These are phyloP conservation scores for Magnolia kwangsiensis DNA, from an alignment of 164 flowering plant species.

Conservation along the genomic window DNA sequence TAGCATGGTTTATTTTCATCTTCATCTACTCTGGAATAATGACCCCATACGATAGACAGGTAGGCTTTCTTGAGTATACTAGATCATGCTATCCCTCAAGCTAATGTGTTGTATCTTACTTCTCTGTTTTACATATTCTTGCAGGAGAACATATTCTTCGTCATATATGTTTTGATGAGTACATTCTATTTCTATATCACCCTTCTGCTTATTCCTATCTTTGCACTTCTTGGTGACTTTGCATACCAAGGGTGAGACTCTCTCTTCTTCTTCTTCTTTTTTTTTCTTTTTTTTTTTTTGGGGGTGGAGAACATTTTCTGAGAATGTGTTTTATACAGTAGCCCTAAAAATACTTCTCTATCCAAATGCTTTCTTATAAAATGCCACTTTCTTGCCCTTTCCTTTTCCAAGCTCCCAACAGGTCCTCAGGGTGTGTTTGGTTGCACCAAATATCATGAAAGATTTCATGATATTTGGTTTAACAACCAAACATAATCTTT, in stretches of 20 bases:
- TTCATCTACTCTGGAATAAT: constrained; percentile 70
- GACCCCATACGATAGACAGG: constrained; percentile 57
- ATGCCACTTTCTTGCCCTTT: no score
- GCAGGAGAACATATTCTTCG: constrained; percentile 79
- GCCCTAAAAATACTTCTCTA: no score
- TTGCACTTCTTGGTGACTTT: constrained; percentile 81
- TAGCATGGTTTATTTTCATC: constrained; percentile 83
- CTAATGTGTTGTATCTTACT: constrained; percentile 5
- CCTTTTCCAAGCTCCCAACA: no score
- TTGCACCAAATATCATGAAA: no score
- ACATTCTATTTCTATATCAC: constrained; percentile 75
- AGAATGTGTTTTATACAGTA: no score
- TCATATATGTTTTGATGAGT: constrained; percentile 81
- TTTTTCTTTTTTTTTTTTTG: no score
- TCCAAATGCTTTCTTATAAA: no score
- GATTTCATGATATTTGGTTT: no score
- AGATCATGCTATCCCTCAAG: background rate
- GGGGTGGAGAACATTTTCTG: background rate
- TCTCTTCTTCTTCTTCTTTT: no score
- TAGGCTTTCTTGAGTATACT: constrained; percentile 21
- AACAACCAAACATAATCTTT: no score
- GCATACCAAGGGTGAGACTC: constrained; percentile 73
- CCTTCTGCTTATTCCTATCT: constrained; percentile 72
- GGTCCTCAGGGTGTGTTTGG: no score
- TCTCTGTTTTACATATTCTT: constrained; percentile 13